Evolutionary conservation across 2,329 filamentous ascomycete genomes (phyloP).

Genomic region (Colletotrichum limetticola): DNA sequence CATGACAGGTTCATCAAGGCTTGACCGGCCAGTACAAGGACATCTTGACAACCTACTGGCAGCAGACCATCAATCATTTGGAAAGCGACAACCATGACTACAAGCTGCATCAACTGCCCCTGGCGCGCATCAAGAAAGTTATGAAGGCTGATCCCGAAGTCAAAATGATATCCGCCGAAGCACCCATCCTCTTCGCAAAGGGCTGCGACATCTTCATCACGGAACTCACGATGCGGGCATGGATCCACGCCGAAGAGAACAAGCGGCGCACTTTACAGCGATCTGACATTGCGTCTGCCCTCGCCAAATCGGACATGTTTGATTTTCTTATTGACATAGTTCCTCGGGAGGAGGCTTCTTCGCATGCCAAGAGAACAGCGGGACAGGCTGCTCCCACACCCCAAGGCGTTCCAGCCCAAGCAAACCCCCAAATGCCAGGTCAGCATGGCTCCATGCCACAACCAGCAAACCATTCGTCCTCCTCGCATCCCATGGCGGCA

Average conservation of each 20-base stretch:
- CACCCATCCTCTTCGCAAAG: slow-evolving; percentile 97
- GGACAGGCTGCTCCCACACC: slow-evolving; percentile 57
- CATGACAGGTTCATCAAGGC: slow-evolving; percentile 90
- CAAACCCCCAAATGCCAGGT: slow-evolving; percentile 61
- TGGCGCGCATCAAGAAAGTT: slow-evolving; percentile 99
- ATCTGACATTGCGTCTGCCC: slow-evolving; percentile 93
- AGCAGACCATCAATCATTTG: slow-evolving; percentile 95
- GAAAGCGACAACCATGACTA: slow-evolving; percentile 97
- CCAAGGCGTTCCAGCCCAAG: slow-evolving; percentile 45
- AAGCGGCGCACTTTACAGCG: slow-evolving; percentile 95
- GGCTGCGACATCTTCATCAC: slow-evolving; percentile 99
- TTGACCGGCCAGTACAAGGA: slow-evolving; percentile 93
- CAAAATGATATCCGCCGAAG: slow-evolving; percentile 99
- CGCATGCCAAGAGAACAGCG: slow-evolving; percentile 81
- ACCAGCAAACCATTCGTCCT: slow-evolving; percentile 63
- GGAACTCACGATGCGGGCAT: slow-evolving; percentile 97
- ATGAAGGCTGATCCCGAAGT: slow-evolving; percentile 99
- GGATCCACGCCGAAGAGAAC: slow-evolving; percentile 99
- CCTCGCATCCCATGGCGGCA: slow-evolving; percentile 67
- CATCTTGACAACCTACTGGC: slow-evolving; percentile 98
- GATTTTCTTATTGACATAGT: slow-evolving; percentile 99
- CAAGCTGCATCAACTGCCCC: slow-evolving; percentile 94
- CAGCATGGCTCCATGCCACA: slow-evolving; percentile 62
- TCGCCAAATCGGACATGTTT: slow-evolving; percentile 99
- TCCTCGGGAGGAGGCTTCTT: slow-evolving; percentile 90